A percentile compares a stretch with the other conserved stretches of the same genome.
phyloP scores from a whole-genome alignment of 805 yeast genomes.

The Jamesozyma lodderae region DNA sequence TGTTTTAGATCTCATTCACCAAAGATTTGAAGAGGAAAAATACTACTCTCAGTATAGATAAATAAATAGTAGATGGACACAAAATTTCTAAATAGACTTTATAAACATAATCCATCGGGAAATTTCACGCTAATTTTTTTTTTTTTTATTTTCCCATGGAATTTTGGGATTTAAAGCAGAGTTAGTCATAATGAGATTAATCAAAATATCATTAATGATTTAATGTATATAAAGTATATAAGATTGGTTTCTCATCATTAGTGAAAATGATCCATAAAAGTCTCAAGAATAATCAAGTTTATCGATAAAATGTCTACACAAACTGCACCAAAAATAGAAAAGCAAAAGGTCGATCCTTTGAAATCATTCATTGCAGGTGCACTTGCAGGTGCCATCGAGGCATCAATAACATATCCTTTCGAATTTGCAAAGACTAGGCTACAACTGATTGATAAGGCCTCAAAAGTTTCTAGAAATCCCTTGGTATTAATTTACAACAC shows the following conservation, averaged over 20 bases:
- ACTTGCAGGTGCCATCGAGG: conserved; percentile 93
- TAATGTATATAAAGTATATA: too few species aligned
- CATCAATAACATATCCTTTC: conserved; percentile 86
- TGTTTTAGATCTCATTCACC: conserved; percentile 46
- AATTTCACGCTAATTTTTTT: too few species aligned
- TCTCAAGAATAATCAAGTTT: too few species aligned
- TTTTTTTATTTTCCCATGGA: too few species aligned
- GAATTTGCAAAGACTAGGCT: conserved; percentile 94
- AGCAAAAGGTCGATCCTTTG: conserved; percentile 46
- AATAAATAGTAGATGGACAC: too few species aligned
- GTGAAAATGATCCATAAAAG: too few species aligned
- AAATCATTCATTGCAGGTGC: conserved; percentile 93
- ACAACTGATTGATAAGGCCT: conserved; percentile 63
- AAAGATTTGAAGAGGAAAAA: conserved; percentile 65
- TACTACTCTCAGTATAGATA: conserved; percentile 52
- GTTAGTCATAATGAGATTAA: neutral
- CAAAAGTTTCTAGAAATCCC: conserved; percentile 72
- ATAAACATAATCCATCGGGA: too few species aligned
- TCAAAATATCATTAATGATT: too few species aligned
- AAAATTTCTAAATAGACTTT: too few species aligned
- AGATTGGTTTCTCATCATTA: too few species aligned
- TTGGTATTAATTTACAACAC: conserved; percentile 66
- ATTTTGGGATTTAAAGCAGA: too few species aligned
- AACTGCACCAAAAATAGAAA: conserved; percentile 3
- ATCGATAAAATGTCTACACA: neutral